Percentiles rank a stretch among this genome's conserved stretches.
Conservation (phyloP, 108 stramenopile species). For the Conticribra guillardii region DNA sequence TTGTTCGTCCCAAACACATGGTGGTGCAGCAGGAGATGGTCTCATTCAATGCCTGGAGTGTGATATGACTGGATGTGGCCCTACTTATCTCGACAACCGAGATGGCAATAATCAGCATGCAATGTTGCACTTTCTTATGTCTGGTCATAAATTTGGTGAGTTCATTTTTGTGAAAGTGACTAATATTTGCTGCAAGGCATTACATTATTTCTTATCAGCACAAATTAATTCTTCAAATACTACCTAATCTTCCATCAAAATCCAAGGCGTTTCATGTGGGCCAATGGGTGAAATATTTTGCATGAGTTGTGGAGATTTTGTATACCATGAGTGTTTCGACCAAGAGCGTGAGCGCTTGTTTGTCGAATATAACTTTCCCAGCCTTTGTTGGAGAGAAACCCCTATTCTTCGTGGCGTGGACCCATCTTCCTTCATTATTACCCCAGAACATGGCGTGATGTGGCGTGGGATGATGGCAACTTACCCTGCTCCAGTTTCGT, state of each 20-base stretch:
- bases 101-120: constrained; percentile 50
- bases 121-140: constrained; percentile 62
- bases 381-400: constrained; percentile 62
- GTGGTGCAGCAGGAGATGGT: constrained; percentile 50
- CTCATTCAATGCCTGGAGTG: constrained; percentile 84
- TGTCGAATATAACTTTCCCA: constrained; percentile 50
- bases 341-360: constrained; percentile 74
- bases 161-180: not conserved
- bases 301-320: constrained; percentile 73
- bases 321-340: constrained; percentile 76
- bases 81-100: constrained; percentile 33
- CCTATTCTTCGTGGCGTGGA: constrained; percentile 73
- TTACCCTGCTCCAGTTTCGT: constrained; percentile 65
- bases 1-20: not conserved
- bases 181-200: constrained; percentile 15
- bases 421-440: constrained; percentile 64
- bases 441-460: constrained; percentile 70
- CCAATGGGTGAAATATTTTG: constrained; percentile 67
- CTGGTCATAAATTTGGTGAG: constrained; percentile 75
- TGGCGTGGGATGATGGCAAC: constrained; percentile 80
- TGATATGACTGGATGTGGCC: constrained; percentile 61
- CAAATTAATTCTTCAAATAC: too few species aligned
- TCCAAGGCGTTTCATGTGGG: constrained; percentile 67
- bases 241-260: too few species aligned
- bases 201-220: not conserved